A percentile compares a stretch with the other conserved stretches of the same genome.
These are phyloP conservation scores for Lichenothelia convexa DNA, from an alignment of 495 filamentous ascomycete genomes.

Conservation along the genomic window DNA sequence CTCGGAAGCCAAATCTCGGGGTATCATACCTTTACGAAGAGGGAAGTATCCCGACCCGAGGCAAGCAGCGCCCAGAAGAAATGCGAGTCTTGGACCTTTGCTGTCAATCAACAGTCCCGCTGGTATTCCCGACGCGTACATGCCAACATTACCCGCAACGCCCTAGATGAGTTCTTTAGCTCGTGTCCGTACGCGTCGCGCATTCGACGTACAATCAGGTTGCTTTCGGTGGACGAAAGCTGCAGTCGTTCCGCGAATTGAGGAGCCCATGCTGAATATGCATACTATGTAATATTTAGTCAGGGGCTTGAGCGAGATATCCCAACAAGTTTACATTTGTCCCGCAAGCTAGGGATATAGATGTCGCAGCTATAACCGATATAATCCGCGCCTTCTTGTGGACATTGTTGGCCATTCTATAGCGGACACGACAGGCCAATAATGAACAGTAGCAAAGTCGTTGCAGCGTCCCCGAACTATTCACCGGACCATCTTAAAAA, in stretches of 20 bases:
- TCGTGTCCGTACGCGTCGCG: conserved; percentile 1
- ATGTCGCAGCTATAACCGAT: conserved; percentile 68
- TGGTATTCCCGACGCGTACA: conserved; percentile 84
- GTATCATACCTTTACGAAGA: conserved; percentile 37
- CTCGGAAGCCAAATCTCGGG: conserved; percentile 7
- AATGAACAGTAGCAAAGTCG: background rate
- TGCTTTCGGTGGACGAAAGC: conserved; percentile 75
- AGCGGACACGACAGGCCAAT: conserved; percentile 11
- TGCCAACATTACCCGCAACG: conserved; percentile 79
- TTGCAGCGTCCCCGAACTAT: background rate
- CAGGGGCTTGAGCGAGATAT: no score
- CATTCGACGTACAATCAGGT: conserved; percentile 51
- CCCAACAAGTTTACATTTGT: conserved; percentile 51
- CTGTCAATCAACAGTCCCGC: conserved; percentile 73
- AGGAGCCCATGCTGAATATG: conserved; percentile 94
- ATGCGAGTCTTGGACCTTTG: conserved; percentile 59
- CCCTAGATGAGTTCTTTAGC: conserved; percentile 32
- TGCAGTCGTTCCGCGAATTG: conserved; percentile 76
- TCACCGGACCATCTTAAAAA: no score
- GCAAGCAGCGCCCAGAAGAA: conserved; percentile 50
- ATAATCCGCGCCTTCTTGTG: conserved; percentile 41
- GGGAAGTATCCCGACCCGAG: conserved; percentile 69
- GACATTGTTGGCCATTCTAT: conserved; percentile 21
- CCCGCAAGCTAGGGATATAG: conserved; percentile 75
- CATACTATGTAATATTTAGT: conserved; percentile 52